Conservation (phyloP, 2,329 filamentous ascomycete species). For the Ophiostoma ips region DNA sequence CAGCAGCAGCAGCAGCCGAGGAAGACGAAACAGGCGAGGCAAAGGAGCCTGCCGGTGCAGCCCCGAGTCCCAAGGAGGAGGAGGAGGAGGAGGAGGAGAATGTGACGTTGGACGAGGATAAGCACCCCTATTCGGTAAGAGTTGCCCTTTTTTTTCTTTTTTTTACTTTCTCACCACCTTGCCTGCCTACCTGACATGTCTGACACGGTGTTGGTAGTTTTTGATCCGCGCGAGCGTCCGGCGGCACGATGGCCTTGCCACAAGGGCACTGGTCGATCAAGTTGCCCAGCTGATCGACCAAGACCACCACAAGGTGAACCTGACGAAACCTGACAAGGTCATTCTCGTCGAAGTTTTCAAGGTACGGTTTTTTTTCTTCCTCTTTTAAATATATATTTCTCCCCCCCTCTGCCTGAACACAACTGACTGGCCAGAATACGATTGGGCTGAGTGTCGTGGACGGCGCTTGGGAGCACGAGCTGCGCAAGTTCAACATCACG, state of each 20-base stretch:
- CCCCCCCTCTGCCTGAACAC: too few species aligned
- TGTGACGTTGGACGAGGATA: neutral
- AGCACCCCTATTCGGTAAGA: constrained; percentile 29
- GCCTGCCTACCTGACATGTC: too few species aligned
- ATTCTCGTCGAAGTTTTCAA: constrained; percentile 66
- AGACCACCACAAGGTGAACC: constrained; percentile 57
- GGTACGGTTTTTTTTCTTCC: too few species aligned
- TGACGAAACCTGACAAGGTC: constrained; percentile 64
- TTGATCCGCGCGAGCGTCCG: constrained; percentile 71
- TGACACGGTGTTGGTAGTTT: constrained; percentile 41
- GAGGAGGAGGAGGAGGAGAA: too few species aligned
- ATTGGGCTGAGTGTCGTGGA: constrained; percentile 70
- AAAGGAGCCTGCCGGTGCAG: neutral
- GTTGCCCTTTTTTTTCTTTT: neutral
- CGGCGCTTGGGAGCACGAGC: constrained; percentile 49
- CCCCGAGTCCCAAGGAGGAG: neutral
- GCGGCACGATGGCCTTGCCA: constrained; percentile 55
- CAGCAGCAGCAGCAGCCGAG: constrained; percentile 3
- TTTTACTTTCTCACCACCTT: neutral
- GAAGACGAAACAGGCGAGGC: neutral
- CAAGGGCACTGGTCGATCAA: constrained; percentile 55
- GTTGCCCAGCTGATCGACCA: constrained; percentile 50
- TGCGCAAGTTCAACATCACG: constrained; percentile 67
- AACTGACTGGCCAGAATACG: constrained; percentile 20
- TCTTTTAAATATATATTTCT: too few species aligned